These are phyloP conservation scores for Elymus sibiricus DNA, from an alignment of 176 grass and related monocot genomes.

Conservation along the genomic window DNA sequence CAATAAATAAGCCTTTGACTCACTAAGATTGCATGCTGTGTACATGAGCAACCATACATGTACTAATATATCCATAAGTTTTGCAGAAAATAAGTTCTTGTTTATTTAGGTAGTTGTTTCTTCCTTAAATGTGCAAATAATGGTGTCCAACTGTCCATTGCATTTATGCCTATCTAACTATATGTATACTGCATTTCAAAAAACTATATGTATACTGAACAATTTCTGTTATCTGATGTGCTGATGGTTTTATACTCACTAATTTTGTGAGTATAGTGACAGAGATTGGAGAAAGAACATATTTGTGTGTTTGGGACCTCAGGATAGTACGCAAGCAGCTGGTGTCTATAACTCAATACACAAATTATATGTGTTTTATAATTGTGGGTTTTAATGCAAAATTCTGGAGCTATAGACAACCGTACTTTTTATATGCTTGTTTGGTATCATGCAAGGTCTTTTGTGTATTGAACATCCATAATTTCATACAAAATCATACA, in stretches of 20 bases:
- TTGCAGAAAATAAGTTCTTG: neutral
- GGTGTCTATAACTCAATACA: neutral
- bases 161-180: neutral
- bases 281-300: neutral
- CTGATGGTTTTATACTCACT: neutral
- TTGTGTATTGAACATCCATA: neutral
- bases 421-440: neutral
- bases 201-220: neutral
- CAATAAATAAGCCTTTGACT: neutral
- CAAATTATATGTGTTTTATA: neutral
- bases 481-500: neutral
- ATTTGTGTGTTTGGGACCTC: neutral
- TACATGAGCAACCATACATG: neutral
- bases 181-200: too few relatives aligned
- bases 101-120: neutral
- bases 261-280: neutral
- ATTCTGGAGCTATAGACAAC: neutral
- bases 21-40: neutral
- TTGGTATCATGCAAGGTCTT: neutral
- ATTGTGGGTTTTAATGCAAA: neutral
- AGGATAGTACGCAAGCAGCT: neutral
- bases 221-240: neutral
- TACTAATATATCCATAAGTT: neutral
- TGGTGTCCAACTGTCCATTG: neutral
- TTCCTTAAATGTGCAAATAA: neutral